phyloP scores from a whole-genome alignment of 371 early-diverging fungal species.

The Catenaria anguillulae region DNA sequence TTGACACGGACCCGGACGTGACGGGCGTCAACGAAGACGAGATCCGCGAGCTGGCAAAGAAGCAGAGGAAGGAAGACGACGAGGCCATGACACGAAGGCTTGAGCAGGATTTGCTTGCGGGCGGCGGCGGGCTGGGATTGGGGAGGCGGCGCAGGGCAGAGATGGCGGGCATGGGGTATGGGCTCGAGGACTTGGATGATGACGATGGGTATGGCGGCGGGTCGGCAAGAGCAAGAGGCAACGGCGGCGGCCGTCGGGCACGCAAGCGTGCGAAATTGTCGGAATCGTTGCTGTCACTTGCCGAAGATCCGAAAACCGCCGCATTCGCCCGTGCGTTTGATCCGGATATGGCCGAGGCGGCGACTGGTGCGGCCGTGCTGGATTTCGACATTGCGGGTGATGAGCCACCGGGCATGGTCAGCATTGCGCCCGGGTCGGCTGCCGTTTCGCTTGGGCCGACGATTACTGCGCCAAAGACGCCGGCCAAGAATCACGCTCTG shows the following conservation, averaged over 20 bases:
- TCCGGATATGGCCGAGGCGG: too few relatives aligned
- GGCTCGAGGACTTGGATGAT: not conserved
- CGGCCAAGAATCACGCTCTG: too few relatives aligned
- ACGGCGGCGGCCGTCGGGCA: not conserved
- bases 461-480: too few relatives aligned
- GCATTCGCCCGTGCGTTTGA: not conserved
- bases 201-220: not conserved
- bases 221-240: not conserved
- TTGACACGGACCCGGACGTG: not conserved
- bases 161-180: not conserved
- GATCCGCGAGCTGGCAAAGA: not conserved
- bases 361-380: not conserved
- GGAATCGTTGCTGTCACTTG: not conserved
- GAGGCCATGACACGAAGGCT: not conserved
- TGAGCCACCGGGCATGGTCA: not conserved
- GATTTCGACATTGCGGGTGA: not conserved
- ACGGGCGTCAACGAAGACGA: not conserved
- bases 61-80: not conserved
- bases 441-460: too few relatives aligned
- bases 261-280: not conserved
- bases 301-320: not conserved
- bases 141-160: not conserved
- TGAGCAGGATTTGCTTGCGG: not conserved
- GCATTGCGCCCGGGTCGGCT: too few relatives aligned
- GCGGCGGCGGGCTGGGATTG: not conserved